These are phyloP conservation scores for Lachancea sp. DNA, from an alignment of 805 yeast genomes.

Conservation along the genomic window DNA sequence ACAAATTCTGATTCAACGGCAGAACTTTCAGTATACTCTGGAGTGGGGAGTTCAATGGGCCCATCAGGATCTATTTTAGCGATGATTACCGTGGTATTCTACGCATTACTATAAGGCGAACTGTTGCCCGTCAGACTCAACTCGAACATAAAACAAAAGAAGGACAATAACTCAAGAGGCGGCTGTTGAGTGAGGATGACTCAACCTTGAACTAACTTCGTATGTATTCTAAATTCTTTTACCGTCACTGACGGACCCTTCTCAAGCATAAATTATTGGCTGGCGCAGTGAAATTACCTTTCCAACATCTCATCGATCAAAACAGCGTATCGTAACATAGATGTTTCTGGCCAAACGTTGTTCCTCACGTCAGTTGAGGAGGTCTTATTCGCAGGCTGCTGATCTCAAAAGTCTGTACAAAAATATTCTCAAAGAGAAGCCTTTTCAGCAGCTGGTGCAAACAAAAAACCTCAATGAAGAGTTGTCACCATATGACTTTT, in stretches of 20 bases:
- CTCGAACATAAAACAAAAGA: no score
- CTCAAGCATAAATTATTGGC: no score
- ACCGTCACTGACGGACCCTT: no score
- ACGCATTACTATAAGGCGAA: background rate
- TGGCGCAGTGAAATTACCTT: no score
- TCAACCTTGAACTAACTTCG: no score
- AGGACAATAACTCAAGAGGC: no score
- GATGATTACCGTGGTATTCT: background rate
- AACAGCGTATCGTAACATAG: no score
- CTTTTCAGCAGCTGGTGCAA: background rate
- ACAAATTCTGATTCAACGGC: background rate
- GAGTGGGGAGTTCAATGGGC: background rate
- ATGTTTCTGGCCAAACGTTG: background rate
- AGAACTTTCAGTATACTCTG: background rate
- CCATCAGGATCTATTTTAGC: background rate
- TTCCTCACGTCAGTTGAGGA: background rate
- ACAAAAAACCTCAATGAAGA: background rate
- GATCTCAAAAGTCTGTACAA: background rate
- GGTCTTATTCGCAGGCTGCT: background rate
- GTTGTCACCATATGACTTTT: constrained; percentile 22
- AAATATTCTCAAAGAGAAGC: background rate
- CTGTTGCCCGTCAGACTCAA: no score
- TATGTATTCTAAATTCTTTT: no score
- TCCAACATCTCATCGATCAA: no score
- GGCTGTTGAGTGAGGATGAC: no score